phyloP scores from a whole-genome alignment of 805 yeast genomes.

The Dipodascus albidus region DNA sequence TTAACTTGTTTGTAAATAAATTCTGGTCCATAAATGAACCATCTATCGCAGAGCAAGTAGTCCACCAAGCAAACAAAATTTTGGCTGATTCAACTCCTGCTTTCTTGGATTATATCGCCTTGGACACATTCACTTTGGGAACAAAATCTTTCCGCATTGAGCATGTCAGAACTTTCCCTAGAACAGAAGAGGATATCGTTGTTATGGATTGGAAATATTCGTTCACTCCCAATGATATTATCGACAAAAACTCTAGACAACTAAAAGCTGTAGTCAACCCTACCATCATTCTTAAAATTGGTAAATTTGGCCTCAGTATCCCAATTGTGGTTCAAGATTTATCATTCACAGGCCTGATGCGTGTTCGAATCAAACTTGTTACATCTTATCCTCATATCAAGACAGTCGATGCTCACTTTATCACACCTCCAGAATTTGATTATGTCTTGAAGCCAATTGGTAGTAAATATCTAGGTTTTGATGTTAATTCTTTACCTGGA shows the following conservation, averaged over 20 bases:
- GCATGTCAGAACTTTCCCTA: constrained; percentile 75
- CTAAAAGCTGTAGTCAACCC: constrained; percentile 77
- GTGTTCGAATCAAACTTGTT: constrained; percentile 85
- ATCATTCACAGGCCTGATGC: constrained; percentile 59
- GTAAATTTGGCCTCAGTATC: constrained; percentile 46
- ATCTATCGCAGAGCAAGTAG: constrained; percentile 69
- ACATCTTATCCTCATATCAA: constrained; percentile 86
- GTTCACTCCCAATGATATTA: constrained; percentile 77
- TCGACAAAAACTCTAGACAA: constrained; percentile 79
- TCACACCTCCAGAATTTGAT: constrained; percentile 84
- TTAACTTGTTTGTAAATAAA: constrained; percentile 76
- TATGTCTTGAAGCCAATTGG: constrained; percentile 73
- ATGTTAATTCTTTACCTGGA: constrained; percentile 79
- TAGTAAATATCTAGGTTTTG: constrained; percentile 78
- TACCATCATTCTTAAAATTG: constrained; percentile 56
- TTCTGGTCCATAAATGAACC: constrained; percentile 93
- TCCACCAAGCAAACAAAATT: constrained; percentile 75
- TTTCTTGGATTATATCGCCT: constrained; percentile 72
- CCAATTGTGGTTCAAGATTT: constrained; percentile 75
- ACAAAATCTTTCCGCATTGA: constrained; percentile 94
- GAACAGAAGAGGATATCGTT: constrained; percentile 85
- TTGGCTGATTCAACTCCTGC: constrained; percentile 76
- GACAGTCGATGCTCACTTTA: constrained; percentile 72
- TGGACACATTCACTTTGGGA: constrained; percentile 84
- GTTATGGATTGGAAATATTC: constrained; percentile 97